These are phyloP conservation scores for Aspergillus pseudoglaucus DNA, from an alignment of 2,329 filamentous ascomycete species.

Conservation along the genomic window DNA sequence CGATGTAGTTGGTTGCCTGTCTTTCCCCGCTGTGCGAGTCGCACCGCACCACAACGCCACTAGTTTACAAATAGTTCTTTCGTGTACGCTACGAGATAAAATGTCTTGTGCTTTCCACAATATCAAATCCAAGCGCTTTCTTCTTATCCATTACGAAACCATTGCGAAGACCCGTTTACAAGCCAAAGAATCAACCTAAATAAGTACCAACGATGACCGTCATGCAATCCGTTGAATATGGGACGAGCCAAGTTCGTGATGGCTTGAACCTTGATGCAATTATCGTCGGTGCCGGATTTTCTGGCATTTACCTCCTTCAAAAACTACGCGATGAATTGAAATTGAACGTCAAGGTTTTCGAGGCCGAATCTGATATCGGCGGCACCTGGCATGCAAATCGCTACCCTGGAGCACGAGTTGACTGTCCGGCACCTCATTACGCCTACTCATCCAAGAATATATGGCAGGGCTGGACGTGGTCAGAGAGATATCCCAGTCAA, in stretches of 20 bases:
- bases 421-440: slow-evolving; percentile 2
- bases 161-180: too few species aligned
- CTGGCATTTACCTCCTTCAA: slow-evolving; percentile 10
- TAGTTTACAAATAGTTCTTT: too few species aligned
- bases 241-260: neutral
- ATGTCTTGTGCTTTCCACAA: too few species aligned
- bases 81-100: too few species aligned
- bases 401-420: slow-evolving; percentile 11
- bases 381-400: slow-evolving; percentile 10
- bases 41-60: too few species aligned
- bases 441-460: slow-evolving; percentile 33
- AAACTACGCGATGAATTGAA: slow-evolving; percentile 6
- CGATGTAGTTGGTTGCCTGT: too few species aligned
- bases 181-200: too few species aligned
- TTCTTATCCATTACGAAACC: too few species aligned
- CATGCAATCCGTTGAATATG: neutral
- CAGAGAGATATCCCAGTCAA: slow-evolving; percentile 17
- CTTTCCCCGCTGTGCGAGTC: too few species aligned
- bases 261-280: slow-evolving; percentile 4
- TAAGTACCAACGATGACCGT: too few species aligned
- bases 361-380: slow-evolving; percentile 7
- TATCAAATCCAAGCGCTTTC: too few species aligned
- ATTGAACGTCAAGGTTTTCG: slow-evolving; percentile 10
- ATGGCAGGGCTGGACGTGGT: slow-evolving; percentile 41
- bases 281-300: slow-evolving; percentile 11